Evolutionary conservation across 176 grass and related monocot species (phyloP), one percentile per base, ranked within the genome.

Genomic region (Zizania latifolia): DNA sequence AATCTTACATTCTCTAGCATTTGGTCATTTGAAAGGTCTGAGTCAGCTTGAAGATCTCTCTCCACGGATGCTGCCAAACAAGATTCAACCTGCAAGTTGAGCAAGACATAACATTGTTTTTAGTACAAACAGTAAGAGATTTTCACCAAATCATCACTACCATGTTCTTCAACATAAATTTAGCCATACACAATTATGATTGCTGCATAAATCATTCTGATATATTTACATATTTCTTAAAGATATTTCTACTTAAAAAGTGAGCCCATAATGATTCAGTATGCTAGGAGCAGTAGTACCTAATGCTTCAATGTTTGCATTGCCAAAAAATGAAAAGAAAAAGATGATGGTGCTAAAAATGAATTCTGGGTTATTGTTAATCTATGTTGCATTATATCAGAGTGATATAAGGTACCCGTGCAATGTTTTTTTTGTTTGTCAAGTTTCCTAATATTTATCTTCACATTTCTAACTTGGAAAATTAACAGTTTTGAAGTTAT

Each of bases 1-100:
- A 33, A 56, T 32, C 65, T 81, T 82, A 71, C 78, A 65, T 82
- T 82, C 50, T 72, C 58, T 78, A 59, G 58, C 8, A 46, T 72
- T 50, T 66, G 12, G 2, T 82, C 73, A 12, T 71, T 66, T 50
- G 79, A 76, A 78, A 74, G 73, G 37, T 48, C 35, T 39, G 24
- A 59, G 10, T 72, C 46, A 66, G 72, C 50, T 72, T 82, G 28
- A 71, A 68, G 53, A 59, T 59, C 65, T 44, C 58, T 56, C 65
- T 70, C 17, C 12, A 31, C 2, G 43, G 37, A 37, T 57, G 66
- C 71, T 82, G 2, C 24, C 72, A 72, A 87, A 51, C 38, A 48
- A 78, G 60, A 4, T 82, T 56, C 30, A 46, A 32, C n/a, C 78
- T 87, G 50, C 58, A 77, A n/a, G 70, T 34, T 63, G 34, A 26